phyloP scores from a whole-genome alignment of 305 asterid species.

The Fraxinus velutina region DNA sequence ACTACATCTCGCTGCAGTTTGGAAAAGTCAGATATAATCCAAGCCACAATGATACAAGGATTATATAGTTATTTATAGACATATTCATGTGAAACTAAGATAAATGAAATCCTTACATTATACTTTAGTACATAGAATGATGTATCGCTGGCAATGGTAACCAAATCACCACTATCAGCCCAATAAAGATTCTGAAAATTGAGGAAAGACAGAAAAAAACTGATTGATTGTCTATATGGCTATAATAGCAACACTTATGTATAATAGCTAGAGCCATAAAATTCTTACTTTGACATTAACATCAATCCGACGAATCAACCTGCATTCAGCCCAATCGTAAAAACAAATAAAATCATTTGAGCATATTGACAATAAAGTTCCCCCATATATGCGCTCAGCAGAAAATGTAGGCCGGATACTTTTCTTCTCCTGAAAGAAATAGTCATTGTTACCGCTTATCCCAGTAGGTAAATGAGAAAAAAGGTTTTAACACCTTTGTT shows the following conservation, averaged over 20 bases:
- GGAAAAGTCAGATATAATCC: conserved; percentile 19
- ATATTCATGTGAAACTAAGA: conserved; percentile 7
- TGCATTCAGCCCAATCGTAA: conserved; percentile 94
- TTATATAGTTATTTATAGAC: neutral
- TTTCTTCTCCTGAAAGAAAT: conserved; percentile 84
- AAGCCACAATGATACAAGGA: conserved; percentile 16
- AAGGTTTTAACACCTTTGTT: conserved; percentile 4
- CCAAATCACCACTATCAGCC: conserved; percentile 99
- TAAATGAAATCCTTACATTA: conserved; percentile 48
- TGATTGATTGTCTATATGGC: conserved; percentile 9
- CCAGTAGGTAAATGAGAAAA: conserved; percentile 10
- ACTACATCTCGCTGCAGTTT: conserved; percentile 85
- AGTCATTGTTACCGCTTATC: conserved; percentile 21
- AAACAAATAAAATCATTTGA: conserved; percentile 93
- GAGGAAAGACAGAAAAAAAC: conserved; percentile 15
- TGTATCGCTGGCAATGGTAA: conserved; percentile 70
- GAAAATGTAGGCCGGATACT: conserved; percentile 95
- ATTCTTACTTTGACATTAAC: conserved; percentile 86
- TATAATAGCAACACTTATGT: conserved; percentile 22
- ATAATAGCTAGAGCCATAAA: neutral
- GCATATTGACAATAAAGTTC: conserved; percentile 84
- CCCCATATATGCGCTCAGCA: conserved; percentile 92
- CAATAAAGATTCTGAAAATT: conserved; percentile 87
- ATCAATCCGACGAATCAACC: conserved; percentile 88
- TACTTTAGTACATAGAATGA: conserved; percentile 69